These are phyloP conservation scores for Anisogramma anomala DNA, from an alignment of 2,329 filamentous ascomycete genomes.

Conservation along the genomic window DNA sequence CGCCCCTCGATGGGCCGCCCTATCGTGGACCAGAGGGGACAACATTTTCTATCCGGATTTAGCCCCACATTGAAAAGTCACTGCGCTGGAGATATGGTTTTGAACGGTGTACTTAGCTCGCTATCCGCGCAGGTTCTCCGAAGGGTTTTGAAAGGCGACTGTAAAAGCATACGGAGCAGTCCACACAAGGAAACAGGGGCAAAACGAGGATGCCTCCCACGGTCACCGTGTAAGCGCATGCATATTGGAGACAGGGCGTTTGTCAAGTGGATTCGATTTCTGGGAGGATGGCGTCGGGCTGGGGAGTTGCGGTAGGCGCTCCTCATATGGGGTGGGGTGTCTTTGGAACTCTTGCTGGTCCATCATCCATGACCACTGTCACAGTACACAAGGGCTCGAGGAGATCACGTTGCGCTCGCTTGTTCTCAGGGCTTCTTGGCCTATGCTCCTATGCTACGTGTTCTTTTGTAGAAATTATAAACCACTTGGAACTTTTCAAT, in stretches of 20 bases:
- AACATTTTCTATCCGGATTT: too few species aligned
- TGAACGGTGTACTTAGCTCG: constrained; percentile 6
- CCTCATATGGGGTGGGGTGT: background rate
- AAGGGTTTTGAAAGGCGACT: constrained; percentile 5
- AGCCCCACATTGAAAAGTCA: too few species aligned
- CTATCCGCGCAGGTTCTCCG: constrained; percentile 1
- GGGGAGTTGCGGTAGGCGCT: background rate
- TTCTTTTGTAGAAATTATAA: too few species aligned
- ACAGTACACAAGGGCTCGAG: background rate
- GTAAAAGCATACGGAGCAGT: constrained; percentile 14
- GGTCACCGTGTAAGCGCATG: constrained; percentile 10
- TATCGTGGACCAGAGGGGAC: too few species aligned
- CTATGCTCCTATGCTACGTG: too few species aligned
- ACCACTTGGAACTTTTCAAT: too few species aligned
- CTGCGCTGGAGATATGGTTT: background rate
- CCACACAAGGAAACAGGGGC: constrained; percentile 6
- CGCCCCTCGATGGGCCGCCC: too few species aligned
- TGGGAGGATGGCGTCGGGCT: constrained; percentile 5
- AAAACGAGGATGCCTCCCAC: constrained; percentile 8
- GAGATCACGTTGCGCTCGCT: too few species aligned
- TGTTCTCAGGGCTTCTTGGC: too few species aligned
- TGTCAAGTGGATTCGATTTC: background rate
- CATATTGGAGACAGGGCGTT: constrained; percentile 13
- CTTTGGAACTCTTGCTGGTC: too few species aligned
- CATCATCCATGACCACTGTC: too few species aligned